Evolutionary conservation across 225 moss, liverwort and hornwort species (phyloP).

Genomic region (Pseudoscleropodium purum): DNA sequence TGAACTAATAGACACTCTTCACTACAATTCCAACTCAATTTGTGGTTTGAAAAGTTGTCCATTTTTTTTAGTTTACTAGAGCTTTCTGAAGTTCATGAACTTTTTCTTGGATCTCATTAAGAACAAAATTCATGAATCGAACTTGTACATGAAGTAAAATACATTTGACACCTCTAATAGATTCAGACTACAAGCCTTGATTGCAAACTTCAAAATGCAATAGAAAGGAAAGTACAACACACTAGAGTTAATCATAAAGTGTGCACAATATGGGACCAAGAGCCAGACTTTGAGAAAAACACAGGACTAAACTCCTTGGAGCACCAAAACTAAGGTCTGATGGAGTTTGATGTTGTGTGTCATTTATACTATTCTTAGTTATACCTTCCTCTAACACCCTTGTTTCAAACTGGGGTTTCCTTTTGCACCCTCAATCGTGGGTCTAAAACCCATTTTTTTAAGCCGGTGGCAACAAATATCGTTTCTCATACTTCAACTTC

Average conservation of each 20-base stretch:
- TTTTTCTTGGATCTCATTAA: background rate
- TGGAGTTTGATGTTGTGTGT: no score
- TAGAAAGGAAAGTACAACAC: accelerated
- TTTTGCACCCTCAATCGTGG: no score
- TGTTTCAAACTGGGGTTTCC: no score
- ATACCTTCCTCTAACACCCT: no score
- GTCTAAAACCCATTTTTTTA: no score
- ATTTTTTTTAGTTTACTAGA: background rate
- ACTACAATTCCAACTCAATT: background rate
- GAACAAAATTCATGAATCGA: background rate
- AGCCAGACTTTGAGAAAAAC: no score
- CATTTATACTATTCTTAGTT: no score
- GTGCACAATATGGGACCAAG: no score
- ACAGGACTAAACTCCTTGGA: no score
- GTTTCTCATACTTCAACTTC: background rate
- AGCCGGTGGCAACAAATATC: no score
- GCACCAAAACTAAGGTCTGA: no score
- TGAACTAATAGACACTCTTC: background rate
- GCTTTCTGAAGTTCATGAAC: background rate
- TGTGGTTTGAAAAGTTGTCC: accelerated
- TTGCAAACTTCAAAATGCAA: background rate
- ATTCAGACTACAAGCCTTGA: background rate
- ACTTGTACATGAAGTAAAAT: background rate
- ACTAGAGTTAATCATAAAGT: no score
- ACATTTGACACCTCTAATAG: background rate